Evolutionary conservation across 805 yeast genomes (phyloP).

Genomic region (Hanseniaspora jakobsenii): DNA sequence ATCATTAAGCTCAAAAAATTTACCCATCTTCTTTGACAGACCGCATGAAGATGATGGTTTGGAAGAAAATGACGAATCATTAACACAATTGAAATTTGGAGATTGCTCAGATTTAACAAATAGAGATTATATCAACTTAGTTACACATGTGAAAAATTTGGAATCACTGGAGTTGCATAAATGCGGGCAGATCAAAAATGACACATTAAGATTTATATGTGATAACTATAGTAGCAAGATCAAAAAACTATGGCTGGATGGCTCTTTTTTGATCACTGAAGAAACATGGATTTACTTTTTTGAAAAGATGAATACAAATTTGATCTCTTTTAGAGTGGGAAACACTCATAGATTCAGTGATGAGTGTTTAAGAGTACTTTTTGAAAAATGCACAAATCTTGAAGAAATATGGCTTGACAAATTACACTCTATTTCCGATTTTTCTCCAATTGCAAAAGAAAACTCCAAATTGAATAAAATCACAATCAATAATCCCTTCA

Average conservation of each 20-base stretch:
- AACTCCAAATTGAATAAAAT: conserved; percentile 39
- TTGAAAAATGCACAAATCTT: conserved; percentile 46
- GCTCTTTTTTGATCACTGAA: conserved; percentile 76
- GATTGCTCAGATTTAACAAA: conserved; percentile 76
- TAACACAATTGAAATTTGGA: conserved; percentile 60
- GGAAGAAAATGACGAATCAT: too few species aligned
- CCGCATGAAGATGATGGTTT: too few species aligned
- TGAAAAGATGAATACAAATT: conserved; percentile 39
- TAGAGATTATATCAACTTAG: conserved; percentile 55
- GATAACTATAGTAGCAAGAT: conserved; percentile 43
- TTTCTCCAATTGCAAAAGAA: conserved; percentile 54
- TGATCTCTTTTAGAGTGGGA: conserved; percentile 49
- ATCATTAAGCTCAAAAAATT: conserved; percentile 58
- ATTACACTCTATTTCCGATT: conserved; percentile 59
- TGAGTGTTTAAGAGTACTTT: conserved; percentile 48
- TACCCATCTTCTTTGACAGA: conserved; percentile 60
- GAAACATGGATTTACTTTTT: conserved; percentile 68
- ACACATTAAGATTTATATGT: conserved; percentile 51
- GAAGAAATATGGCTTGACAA: conserved; percentile 50
- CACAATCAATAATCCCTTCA: conserved; percentile 57
- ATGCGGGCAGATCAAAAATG: conserved; percentile 89
- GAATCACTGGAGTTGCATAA: conserved; percentile 57
- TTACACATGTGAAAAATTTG: conserved; percentile 66
- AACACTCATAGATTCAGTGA: conserved; percentile 77
- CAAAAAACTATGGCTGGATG: conserved; percentile 55